Conservation (phyloP, 352 stramenopile species). For the Phytopythium oedochilum region DNA sequence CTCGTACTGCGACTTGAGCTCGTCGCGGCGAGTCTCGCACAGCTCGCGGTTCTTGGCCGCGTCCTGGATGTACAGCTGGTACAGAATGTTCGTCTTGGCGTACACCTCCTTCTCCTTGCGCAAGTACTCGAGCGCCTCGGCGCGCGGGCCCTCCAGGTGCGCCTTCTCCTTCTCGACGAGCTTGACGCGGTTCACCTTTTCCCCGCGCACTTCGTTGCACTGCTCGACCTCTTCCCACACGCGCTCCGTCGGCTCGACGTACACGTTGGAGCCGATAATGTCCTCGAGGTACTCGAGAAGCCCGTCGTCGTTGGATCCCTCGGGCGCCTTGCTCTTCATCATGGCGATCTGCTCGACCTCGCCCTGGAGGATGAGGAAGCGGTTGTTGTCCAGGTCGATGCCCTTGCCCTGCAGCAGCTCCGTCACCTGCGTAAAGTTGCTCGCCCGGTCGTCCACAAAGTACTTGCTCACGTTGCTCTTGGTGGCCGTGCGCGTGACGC, state of each 20-base stretch:
- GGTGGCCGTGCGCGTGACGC: constrained; percentile 93
- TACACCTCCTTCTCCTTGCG: constrained; percentile 95
- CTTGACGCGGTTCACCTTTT: constrained; percentile 98
- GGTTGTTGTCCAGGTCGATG: constrained; percentile 99
- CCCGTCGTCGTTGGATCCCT: constrained; percentile 93
- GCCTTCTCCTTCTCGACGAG: constrained; percentile 97
- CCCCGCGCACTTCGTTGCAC: constrained; percentile 86
- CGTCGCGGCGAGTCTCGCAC: constrained; percentile 56
- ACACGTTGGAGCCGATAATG: constrained; percentile 99
- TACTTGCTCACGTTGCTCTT: constrained; percentile 97
- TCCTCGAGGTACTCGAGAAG: constrained; percentile 99
- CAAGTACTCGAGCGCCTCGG: constrained; percentile 93
- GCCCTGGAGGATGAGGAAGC: constrained; percentile 98
- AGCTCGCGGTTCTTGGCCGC: constrained; percentile 68
- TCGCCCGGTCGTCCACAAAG: constrained; percentile 91
- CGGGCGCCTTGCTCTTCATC: constrained; percentile 98
- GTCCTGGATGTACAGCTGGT: constrained; percentile 92
- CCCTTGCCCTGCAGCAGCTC: constrained; percentile 92
- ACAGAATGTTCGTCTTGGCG: constrained; percentile 95
- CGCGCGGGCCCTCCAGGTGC: constrained; percentile 91
- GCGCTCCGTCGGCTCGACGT: constrained; percentile 93
- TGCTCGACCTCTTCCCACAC: constrained; percentile 93
- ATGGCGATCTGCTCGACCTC: constrained; percentile 98
- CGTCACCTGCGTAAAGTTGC: constrained; percentile 94
- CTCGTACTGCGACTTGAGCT: constrained; percentile 76